phyloP scores from a whole-genome alignment of 1,284 basidiomycete genomes.

The Ganoderma boninense region DNA sequence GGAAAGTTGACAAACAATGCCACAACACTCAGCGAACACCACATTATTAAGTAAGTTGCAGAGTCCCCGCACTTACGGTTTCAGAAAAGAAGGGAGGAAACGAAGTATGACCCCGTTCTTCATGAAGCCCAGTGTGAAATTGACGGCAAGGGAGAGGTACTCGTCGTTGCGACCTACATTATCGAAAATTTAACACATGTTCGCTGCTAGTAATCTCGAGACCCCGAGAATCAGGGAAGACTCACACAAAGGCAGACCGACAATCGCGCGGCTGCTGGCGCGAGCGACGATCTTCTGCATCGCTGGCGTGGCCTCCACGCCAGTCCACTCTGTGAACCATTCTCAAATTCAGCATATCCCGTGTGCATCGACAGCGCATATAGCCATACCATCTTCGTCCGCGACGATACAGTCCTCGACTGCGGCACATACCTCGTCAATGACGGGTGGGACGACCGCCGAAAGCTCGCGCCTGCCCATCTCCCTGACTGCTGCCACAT shows the following conservation, averaged over 20 bases:
- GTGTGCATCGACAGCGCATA: too few relatives aligned
- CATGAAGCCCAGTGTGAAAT: constrained; percentile 21
- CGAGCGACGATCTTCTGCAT: constrained; percentile 22
- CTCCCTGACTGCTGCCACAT: constrained; percentile 35
- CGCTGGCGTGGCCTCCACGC: not conserved
- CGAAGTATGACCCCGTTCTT: constrained; percentile 10
- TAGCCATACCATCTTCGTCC: too few relatives aligned
- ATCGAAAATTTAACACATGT: too few relatives aligned
- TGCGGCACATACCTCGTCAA: constrained; percentile 37
- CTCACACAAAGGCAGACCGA: constrained; percentile 47
- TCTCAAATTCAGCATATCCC: too few relatives aligned
- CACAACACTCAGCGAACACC: not conserved
- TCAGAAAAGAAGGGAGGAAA: constrained; percentile 16
- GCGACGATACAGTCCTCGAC: constrained; percentile 30
- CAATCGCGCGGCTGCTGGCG: constrained; percentile 52
- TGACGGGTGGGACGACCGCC: constrained; percentile 32
- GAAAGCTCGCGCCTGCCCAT: constrained; percentile 34
- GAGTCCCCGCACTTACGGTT: not conserved
- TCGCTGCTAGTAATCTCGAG: too few relatives aligned
- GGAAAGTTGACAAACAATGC: not conserved
- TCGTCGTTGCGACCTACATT: constrained; percentile 20
- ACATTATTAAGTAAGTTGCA: not conserved
- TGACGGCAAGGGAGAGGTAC: constrained; percentile 23
- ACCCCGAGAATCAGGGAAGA: too few relatives aligned
- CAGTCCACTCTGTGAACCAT: too few relatives aligned